A percentile compares a stretch with the other conserved stretches of the same genome.
Conservation (phyloP, 2,329 filamentous ascomycete genomes). For the Aspergillaceae sp. region DNA sequence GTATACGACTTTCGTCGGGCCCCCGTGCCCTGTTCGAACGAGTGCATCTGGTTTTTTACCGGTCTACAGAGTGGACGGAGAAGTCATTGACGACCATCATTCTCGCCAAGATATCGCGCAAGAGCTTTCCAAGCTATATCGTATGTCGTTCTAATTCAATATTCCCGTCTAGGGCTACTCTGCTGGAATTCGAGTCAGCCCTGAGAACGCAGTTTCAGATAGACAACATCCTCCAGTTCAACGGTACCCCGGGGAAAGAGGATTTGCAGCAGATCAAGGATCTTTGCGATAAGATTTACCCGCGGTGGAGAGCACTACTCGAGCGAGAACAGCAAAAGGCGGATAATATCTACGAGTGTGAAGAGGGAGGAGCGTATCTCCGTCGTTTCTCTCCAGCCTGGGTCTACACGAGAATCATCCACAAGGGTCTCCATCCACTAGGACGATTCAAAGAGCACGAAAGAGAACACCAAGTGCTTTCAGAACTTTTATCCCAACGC, state of each 20-base stretch:
- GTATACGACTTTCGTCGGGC: slow-evolving; percentile 66
- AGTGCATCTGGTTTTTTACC: slow-evolving; percentile 91
- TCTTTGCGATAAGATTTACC: slow-evolving; percentile 65
- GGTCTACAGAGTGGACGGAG: slow-evolving; percentile 94
- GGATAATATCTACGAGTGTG: slow-evolving; percentile 64
- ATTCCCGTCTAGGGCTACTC: slow-evolving; percentile 63
- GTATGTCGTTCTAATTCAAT: slow-evolving; percentile 86
- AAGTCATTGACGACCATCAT: slow-evolving; percentile 95
- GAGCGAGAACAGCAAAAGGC: slow-evolving; percentile 70
- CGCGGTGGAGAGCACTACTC: slow-evolving; percentile 69
- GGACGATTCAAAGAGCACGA: slow-evolving; percentile 73
- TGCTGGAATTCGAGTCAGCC: slow-evolving; percentile 84
- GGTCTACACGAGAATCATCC: slow-evolving; percentile 85
- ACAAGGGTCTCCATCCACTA: slow-evolving; percentile 73
- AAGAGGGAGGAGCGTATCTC: slow-evolving; percentile 73
- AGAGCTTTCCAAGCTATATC: slow-evolving; percentile 83
- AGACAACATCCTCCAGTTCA: slow-evolving; percentile 73
- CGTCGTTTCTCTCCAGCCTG: slow-evolving; percentile 84
- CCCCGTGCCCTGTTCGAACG: slow-evolving; percentile 80
- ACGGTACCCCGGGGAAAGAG: slow-evolving; percentile 57
- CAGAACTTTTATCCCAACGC: slow-evolving; percentile 66
- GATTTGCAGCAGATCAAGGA: slow-evolving; percentile 60
- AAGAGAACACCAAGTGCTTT: slow-evolving; percentile 65
- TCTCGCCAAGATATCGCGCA: slow-evolving; percentile 74
- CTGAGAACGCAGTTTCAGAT: slow-evolving; percentile 72